Percentiles rank a stretch among this genome's conserved stretches.
Conservation (phyloP, 2,329 filamentous ascomycete genomes). For the Dothistroma pini region DNA sequence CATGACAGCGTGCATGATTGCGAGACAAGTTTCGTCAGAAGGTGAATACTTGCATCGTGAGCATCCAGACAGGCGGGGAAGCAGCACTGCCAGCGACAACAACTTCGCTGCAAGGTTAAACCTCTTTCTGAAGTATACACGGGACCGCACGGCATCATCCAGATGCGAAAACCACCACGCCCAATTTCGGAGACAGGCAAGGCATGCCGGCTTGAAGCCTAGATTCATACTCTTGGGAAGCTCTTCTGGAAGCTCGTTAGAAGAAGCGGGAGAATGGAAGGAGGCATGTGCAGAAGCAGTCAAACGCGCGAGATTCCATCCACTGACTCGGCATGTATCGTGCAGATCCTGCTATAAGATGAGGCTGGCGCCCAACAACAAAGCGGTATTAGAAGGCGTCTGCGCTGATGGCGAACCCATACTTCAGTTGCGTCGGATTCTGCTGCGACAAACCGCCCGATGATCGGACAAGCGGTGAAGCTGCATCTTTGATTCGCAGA, state of each 20-base stretch:
- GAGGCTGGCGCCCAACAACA: neutral
- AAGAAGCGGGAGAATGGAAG: neutral
- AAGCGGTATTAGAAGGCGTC: neutral
- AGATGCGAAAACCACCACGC: conserved; percentile 1
- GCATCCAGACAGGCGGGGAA: neutral
- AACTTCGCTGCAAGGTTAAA: neutral
- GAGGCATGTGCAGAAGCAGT: conserved; percentile 7
- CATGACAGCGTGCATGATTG: neutral
- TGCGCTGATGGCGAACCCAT: neutral
- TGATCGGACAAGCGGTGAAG: neutral
- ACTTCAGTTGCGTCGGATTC: neutral
- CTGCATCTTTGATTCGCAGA: neutral
- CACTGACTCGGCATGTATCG: neutral
- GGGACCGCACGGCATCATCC: conserved; percentile 1
- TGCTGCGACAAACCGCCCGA: neutral
- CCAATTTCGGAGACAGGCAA: neutral
- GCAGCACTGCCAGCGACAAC: conserved; percentile 1
- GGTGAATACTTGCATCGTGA: neutral
- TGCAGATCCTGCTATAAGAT: neutral
- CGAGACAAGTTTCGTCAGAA: neutral
- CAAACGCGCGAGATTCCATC: neutral
- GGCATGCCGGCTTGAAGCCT: conserved; percentile 1
- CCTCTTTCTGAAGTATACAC: neutral
- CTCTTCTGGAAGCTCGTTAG: neutral
- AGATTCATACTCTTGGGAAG: conserved; percentile 4